Percentiles rank a stretch among this genome's conserved stretches.
Evolutionary conservation across 208 protist genomes (phyloP).

Genomic region (Porcisia deanei): DNA sequence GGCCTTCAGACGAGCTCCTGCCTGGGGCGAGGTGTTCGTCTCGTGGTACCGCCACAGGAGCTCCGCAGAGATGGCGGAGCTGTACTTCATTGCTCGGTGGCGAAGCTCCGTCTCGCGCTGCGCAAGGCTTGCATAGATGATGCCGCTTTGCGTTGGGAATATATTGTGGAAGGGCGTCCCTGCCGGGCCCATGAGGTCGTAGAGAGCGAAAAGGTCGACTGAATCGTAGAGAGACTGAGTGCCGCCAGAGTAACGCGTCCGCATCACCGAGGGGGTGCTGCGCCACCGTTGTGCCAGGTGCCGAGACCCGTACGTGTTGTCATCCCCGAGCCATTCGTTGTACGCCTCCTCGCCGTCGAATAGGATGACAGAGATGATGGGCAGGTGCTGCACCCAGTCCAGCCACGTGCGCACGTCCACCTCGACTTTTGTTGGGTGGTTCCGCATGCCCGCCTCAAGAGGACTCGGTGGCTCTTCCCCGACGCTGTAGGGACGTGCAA

Average conservation of each 20-base stretch:
- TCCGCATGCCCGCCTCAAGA: not conserved
- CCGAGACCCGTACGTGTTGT: slow-evolving; percentile 93
- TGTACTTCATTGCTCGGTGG: slow-evolving; percentile 21
- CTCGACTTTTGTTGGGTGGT: not conserved
- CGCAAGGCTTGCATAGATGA: slow-evolving; percentile 38
- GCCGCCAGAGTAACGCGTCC: slow-evolving; percentile 34
- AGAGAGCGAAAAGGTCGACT: slow-evolving; percentile 80
- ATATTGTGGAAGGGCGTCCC: slow-evolving; percentile 57
- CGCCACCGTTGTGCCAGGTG: slow-evolving; percentile 75
- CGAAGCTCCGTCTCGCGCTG: slow-evolving; percentile 33
- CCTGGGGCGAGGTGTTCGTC: not conserved
- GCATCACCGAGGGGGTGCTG: not conserved
- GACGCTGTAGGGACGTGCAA: slow-evolving; percentile 21
- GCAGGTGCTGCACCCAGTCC: slow-evolving; percentile 45
- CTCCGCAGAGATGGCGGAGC: slow-evolving; percentile 15
- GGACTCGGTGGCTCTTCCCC: not conserved
- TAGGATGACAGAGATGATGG: slow-evolving; percentile 73
- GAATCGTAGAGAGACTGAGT: slow-evolving; percentile 38
- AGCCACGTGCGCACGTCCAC: slow-evolving; percentile 40
- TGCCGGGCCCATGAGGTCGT: slow-evolving; percentile 81
- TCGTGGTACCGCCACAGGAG: slow-evolving; percentile 22
- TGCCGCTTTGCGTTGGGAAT: slow-evolving; percentile 64
- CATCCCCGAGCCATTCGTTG: slow-evolving; percentile 68
- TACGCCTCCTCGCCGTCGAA: slow-evolving; percentile 96
- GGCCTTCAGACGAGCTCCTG: not conserved